Evolutionary conservation across 1,139 yeast genomes (phyloP), one percentile per base, ranked within the genome.

Genomic region (Debaryomycetaceae sp.): DNA sequence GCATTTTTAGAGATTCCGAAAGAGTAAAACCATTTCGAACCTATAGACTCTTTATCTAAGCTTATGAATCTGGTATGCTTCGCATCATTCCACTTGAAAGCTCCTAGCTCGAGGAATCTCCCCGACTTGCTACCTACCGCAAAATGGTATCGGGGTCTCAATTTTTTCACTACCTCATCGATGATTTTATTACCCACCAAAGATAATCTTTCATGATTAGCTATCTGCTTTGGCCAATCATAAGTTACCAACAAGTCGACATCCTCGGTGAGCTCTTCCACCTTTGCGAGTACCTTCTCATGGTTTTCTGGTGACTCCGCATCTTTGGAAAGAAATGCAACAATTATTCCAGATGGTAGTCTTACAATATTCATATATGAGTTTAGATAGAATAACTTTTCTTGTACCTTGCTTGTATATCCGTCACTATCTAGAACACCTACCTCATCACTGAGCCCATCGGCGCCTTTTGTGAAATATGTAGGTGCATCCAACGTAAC

Each of bases 21-120:
- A 0, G 93, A 95, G 63, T 86, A 86, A 49, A 81, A 83, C 91
- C 93, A 87, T 62, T 82, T 83, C 3, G 65, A 66, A 0, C 75
- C 76, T 8, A 77, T 66, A 0, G 83, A 85, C 56, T 76, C 83
- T 45, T 72, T 70, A 0, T 80, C 85, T 41, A 86, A 59, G 57
- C 89, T 83, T 22, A 86, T 75, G 54, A 84, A 85, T 44, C 93
- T 68, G 0, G 87, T 78, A 1, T 73, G 44, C 5, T 50, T 53
- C 0, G 62, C 65, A 4, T 52, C 50, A 14, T 51, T 57, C 87
- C 89, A 84, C 40, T 63, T 56, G 52, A 84, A 85, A 0, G 90
- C 85, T 7, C 68, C 63, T 40, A 77, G 64, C 52, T 86, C 95
- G 48, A 68, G 71, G 54, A 75, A 82, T 36, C 67, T 66, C 0